These are phyloP conservation scores for Dendrobium chrysotoxum DNA, from an alignment of 106 monocot species.

Conservation along the genomic window DNA sequence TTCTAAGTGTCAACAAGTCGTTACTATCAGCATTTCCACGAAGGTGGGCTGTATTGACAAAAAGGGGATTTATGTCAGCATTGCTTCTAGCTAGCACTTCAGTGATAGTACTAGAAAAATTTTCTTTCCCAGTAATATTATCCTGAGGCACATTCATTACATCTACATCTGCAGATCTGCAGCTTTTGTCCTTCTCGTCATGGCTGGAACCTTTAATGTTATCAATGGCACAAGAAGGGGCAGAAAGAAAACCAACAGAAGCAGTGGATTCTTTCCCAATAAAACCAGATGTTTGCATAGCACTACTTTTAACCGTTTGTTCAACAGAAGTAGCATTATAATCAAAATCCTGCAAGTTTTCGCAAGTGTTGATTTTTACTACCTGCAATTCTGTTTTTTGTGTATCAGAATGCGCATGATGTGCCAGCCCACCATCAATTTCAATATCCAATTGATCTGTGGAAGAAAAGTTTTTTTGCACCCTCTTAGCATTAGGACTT, in stretches of 20 bases:
- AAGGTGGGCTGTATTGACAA: not conserved
- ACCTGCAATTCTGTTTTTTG: constrained; percentile 8
- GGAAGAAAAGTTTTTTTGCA: constrained; percentile 16
- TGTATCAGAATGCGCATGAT: constrained; percentile 3
- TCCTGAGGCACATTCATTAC: constrained; percentile 10
- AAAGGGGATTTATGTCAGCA: constrained; percentile 11
- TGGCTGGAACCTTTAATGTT: not conserved
- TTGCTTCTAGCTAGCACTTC: constrained; percentile 12
- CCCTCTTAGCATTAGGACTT: constrained; percentile 28
- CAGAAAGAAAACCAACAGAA: constrained; percentile 17
- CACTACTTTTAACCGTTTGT: constrained; percentile 10
- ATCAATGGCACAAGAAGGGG: constrained; percentile 9
- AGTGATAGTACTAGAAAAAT: not conserved
- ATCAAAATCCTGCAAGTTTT: constrained; percentile 20
- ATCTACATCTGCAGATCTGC: constrained; percentile 11
- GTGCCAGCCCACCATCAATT: constrained; percentile 15
- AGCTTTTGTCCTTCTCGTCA: constrained; percentile 15
- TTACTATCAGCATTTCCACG: constrained; percentile 15
- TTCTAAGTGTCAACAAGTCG: not conserved
- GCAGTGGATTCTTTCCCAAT: constrained; percentile 21
- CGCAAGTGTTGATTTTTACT: constrained; percentile 5
- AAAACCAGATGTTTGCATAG: constrained; percentile 13
- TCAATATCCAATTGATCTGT: constrained; percentile 33
- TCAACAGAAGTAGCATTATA: constrained; percentile 16
- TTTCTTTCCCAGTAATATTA: constrained; percentile 21